Conservation (phyloP, 2,329 filamentous ascomycete species). For the Exophiala phaeomuriformis region DNA sequence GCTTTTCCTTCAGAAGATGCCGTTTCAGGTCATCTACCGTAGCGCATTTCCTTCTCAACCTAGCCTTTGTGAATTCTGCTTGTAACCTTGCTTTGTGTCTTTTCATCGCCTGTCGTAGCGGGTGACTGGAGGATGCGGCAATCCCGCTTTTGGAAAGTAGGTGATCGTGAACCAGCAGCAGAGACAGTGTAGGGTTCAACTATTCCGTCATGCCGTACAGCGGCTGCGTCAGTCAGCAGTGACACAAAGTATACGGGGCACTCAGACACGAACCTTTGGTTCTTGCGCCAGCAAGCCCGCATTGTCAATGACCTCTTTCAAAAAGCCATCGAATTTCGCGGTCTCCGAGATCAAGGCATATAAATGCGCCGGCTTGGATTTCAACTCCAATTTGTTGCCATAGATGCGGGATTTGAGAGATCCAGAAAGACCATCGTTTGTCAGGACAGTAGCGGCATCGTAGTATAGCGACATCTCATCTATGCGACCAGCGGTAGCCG, state of each 20-base stretch:
- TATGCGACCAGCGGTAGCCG: not conserved
- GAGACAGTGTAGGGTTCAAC: constrained; percentile 70
- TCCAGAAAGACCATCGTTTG: constrained; percentile 50
- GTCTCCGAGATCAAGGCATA: constrained; percentile 83
- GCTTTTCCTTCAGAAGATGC: constrained; percentile 33
- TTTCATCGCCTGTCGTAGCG: constrained; percentile 66
- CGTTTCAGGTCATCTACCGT: constrained; percentile 57
- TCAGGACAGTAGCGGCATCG: constrained; percentile 72
- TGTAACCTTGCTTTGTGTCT: constrained; percentile 72
- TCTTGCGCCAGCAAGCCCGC: constrained; percentile 70
- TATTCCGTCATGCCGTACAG: constrained; percentile 36
- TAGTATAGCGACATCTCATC: constrained; percentile 82
- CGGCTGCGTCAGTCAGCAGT: constrained; percentile 36
- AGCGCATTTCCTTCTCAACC: constrained; percentile 63
- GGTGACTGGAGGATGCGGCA: constrained; percentile 70
- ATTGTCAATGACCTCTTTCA: constrained; percentile 84
- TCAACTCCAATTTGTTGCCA: constrained; percentile 59
- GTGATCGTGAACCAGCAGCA: constrained; percentile 81
- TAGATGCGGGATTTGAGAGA: constrained; percentile 85
- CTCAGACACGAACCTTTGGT: constrained; percentile 60
- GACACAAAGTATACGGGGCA: not conserved
- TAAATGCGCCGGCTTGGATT: constrained; percentile 70
- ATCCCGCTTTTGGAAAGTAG: constrained; percentile 75
- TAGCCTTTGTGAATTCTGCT: constrained; percentile 74
- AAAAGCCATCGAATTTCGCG: constrained; percentile 78